phyloP scores from a whole-genome alignment of 2,329 filamentous ascomycete species.

The Boeremia exigua region DNA sequence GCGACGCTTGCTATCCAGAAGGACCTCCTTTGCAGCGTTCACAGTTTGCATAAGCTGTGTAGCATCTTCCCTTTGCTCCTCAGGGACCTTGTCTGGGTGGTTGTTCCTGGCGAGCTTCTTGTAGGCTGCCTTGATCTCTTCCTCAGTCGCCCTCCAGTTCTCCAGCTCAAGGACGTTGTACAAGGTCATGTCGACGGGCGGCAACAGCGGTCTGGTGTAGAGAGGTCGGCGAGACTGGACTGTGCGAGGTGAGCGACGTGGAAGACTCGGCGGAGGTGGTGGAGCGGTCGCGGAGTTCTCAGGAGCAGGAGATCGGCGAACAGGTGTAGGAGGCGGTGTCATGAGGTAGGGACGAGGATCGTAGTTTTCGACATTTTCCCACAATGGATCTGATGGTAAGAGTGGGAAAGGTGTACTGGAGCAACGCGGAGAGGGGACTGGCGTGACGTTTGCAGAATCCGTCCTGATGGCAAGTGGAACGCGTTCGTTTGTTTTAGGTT shows the following conservation, averaged over 20 bases:
- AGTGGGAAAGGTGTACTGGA: constrained; percentile 18
- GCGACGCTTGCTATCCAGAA: constrained; percentile 21
- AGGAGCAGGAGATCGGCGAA: not conserved
- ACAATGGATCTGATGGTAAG: constrained; percentile 19
- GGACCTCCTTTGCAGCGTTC: constrained; percentile 33
- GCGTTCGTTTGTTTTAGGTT: constrained; percentile 11
- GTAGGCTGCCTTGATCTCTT: constrained; percentile 28
- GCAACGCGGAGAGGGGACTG: constrained; percentile 16
- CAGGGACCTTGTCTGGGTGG: constrained; percentile 33
- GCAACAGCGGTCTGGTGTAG: not conserved
- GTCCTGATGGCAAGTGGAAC: constrained; percentile 13
- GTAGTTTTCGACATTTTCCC: constrained; percentile 30
- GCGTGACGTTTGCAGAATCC: constrained; percentile 17
- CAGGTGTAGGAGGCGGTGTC: constrained; percentile 7
- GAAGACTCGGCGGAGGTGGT: constrained; percentile 5
- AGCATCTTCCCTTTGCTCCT: constrained; percentile 19
- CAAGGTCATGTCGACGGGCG: constrained; percentile 21
- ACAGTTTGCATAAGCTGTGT: constrained; percentile 32
- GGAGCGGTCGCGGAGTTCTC: not conserved
- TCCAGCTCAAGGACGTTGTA: constrained; percentile 27
- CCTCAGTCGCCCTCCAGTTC: constrained; percentile 17
- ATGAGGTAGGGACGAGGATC: constrained; percentile 1
- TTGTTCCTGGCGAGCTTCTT: constrained; percentile 16
- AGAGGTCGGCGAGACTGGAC: not conserved
- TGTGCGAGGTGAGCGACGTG: not conserved